Evolutionary conservation across 2,329 filamentous ascomycete genomes (phyloP).

Genomic region (Xylariales sp.): DNA sequence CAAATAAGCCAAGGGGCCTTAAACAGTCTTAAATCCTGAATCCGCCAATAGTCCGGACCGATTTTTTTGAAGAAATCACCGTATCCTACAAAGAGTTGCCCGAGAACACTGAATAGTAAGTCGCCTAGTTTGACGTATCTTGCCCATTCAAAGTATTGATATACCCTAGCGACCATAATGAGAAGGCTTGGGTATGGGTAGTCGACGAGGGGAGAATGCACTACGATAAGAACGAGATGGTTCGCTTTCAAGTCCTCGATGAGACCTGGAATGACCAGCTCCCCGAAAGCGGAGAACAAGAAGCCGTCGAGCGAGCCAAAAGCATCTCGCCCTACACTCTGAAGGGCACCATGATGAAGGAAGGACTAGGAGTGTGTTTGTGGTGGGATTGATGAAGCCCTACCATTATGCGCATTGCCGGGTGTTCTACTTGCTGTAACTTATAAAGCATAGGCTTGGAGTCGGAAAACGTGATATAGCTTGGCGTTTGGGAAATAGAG

Average conservation of each 20-base stretch:
- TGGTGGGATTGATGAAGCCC: slow-evolving; percentile 66
- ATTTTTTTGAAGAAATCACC: slow-evolving; percentile 95
- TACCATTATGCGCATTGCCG: slow-evolving; percentile 11
- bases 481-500: slow-evolving; percentile 37
- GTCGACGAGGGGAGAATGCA: slow-evolving; percentile 79
- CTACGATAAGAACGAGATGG: slow-evolving; percentile 90
- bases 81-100: slow-evolving; percentile 80
- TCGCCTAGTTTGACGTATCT: slow-evolving; percentile 33
- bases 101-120: slow-evolving; percentile 80
- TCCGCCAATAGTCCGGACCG: slow-evolving; percentile 73
- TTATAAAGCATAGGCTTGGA: neutral
- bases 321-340: slow-evolving; percentile 76
- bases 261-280: slow-evolving; percentile 94
- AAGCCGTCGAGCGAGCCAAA: slow-evolving; percentile 65
- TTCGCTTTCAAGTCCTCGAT: slow-evolving; percentile 84
- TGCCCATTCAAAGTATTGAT: slow-evolving; percentile 46
- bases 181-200: slow-evolving; percentile 88
- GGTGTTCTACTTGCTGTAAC: slow-evolving; percentile 33
- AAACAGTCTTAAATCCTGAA: slow-evolving; percentile 11
- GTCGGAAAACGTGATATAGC: slow-evolving; percentile 18
- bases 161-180: slow-evolving; percentile 70
- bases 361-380: slow-evolving; percentile 70
- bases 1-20: neutral
- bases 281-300: slow-evolving; percentile 73
- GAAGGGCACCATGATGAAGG: slow-evolving; percentile 71